A percentile compares a stretch with the other conserved stretches of the same genome.
Conservation (phyloP, 805 yeast species). For the Saccharomyces mikatae region DNA sequence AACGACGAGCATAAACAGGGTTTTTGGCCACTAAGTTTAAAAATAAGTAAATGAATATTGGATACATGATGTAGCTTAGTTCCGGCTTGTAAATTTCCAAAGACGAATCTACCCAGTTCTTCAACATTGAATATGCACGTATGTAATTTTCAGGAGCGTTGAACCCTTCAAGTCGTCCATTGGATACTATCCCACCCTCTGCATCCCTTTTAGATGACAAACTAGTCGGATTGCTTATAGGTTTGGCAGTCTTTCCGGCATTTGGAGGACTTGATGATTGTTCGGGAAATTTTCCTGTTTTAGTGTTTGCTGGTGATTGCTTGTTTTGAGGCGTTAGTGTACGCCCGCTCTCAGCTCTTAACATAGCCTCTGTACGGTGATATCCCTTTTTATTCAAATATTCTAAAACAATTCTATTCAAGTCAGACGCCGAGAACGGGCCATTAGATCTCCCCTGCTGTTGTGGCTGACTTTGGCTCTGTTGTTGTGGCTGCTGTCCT, state of each 20-base stretch:
- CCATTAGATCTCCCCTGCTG: slow-evolving; percentile 14
- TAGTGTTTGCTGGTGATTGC: slow-evolving; percentile 40
- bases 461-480: slow-evolving; percentile 1
- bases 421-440: slow-evolving; percentile 67
- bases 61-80: slow-evolving; percentile 73
- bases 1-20: slow-evolving; percentile 55
- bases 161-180: slow-evolving; percentile 16
- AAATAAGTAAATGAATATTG: slow-evolving; percentile 85
- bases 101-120: slow-evolving; percentile 86
- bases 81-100: slow-evolving; percentile 88
- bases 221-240: slow-evolving; percentile 27
- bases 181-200: slow-evolving; percentile 21
- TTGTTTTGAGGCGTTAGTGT: slow-evolving; percentile 44
- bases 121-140: slow-evolving; percentile 72
- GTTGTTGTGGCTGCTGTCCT: background rate
- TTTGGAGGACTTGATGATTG: slow-evolving; percentile 29
- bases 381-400: slow-evolving; percentile 91
- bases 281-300: slow-evolving; percentile 31
- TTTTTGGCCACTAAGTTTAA: slow-evolving; percentile 68
- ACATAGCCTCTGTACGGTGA: slow-evolving; percentile 87
- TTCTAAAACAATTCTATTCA: slow-evolving; percentile 86
- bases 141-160: slow-evolving; percentile 55
- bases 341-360: slow-evolving; percentile 75
- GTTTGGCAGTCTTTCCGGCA: slow-evolving; percentile 20
- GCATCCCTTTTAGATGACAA: slow-evolving; percentile 25